Evolutionary conservation across 495 filamentous ascomycete species (phyloP), one percentile per base, ranked within the genome.

Genomic region (Thozetella sp.): DNA sequence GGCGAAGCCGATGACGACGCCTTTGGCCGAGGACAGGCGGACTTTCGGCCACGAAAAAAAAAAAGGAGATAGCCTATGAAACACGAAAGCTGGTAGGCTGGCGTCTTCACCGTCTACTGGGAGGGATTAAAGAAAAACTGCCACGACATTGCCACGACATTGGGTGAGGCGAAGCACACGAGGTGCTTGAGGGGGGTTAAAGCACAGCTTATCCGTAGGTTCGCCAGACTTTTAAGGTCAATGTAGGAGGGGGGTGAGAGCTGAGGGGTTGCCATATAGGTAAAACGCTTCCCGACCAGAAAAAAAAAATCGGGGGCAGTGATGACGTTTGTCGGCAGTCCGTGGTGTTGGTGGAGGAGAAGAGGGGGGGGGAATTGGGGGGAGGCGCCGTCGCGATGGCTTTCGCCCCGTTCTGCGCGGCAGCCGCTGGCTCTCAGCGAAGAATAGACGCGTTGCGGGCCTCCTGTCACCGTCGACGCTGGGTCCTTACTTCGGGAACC

Each of bases 1-100:
- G 48, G 53, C 58, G 55, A 58, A 25, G 43, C 45, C 46, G 52
- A 55, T 62, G 59, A 64, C 55, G 62, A 59, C 52, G 48, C 27
- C 54, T 53, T 52, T 56, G 55, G 13, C 22, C 27, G 22, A 40
- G 22, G 1, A 22, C 22, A 56, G 4, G 52, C 20, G 40, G 4
- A 25, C 27, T 34, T 46, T 50, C 55, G 51, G 25, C 37, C 40
- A 34, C 22, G 19, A 46, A 24, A 19, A 3, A 57, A 57, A 52
- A 37, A 23, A 26, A 23, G 23, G 27, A 45, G 17, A 23, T 53
- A 46, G 19, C 2, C 34, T 43, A 6, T 24, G 22, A 43, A 56
- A 43, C 22, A 46, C 22, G n/a, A 48, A 20, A 11, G 43, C 43
- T 19, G 43, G 10, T 10, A 13, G 43, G 43, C 43, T 20, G n/a